These are phyloP conservation scores for Aspergillus cavernicola DNA, from an alignment of 495 filamentous ascomycete species.

Conservation along the genomic window DNA sequence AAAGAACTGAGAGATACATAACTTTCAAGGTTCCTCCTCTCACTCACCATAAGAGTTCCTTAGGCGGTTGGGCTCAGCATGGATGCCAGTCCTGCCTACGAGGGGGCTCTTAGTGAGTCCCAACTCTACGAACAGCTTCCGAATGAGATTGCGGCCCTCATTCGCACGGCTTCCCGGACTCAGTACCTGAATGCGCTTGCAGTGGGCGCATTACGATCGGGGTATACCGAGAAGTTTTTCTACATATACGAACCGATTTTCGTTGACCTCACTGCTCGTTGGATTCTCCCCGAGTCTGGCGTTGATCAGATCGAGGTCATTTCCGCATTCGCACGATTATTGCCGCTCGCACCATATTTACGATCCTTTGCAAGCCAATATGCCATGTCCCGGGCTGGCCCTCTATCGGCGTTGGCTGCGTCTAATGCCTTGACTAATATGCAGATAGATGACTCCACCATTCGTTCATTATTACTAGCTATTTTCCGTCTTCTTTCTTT, in stretches of 20 bases:
- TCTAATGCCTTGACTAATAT: constrained; percentile 36
- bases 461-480: constrained; percentile 55
- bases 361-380: constrained; percentile 45
- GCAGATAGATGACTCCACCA: constrained; percentile 33
- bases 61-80: constrained; percentile 38
- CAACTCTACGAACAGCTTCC: constrained; percentile 54
- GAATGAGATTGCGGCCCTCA: constrained; percentile 58
- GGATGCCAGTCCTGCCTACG: constrained; percentile 42
- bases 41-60: constrained; percentile 32
- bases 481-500: constrained; percentile 73
- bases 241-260: constrained; percentile 65
- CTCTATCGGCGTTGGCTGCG: constrained; percentile 37
- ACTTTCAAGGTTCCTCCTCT: constrained; percentile 19
- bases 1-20: constrained; percentile 22
- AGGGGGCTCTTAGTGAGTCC: constrained; percentile 43
- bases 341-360: constrained; percentile 75
- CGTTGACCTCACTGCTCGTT: constrained; percentile 75
- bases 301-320: constrained; percentile 51
- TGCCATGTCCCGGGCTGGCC: constrained; percentile 39
- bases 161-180: constrained; percentile 58
- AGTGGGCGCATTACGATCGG: constrained; percentile 59
- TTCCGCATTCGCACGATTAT: constrained; percentile 70
- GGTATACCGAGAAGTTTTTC: constrained; percentile 65
- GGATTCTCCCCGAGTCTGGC: constrained; percentile 50
- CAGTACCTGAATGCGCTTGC: constrained; percentile 69